phyloP scores from a whole-genome alignment of 2,329 filamentous ascomycete genomes.

The Trichoderma sp. region DNA sequence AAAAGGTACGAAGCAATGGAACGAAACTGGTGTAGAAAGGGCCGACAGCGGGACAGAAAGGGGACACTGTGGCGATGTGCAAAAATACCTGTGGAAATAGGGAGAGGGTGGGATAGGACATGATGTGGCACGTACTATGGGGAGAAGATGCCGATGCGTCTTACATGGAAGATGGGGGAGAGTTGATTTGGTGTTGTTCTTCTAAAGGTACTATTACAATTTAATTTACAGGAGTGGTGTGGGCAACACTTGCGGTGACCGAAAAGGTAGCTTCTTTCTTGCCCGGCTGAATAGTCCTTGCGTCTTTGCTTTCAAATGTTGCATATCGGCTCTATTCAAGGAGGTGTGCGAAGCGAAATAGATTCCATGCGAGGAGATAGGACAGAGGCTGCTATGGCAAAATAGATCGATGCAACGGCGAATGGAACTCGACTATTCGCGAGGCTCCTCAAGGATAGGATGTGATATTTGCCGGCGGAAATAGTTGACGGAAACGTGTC shows the following conservation, averaged over 20 bases:
- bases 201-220: neutral
- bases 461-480: neutral
- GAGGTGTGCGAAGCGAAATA: neutral
- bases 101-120: neutral
- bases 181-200: neutral
- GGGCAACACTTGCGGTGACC: neutral
- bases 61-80: neutral
- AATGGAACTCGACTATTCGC: neutral
- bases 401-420: neutral
- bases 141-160: neutral
- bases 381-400: neutral
- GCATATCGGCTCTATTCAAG: conserved; percentile 3
- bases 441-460: neutral
- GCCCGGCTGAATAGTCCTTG: neutral
- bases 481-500: neutral
- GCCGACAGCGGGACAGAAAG: neutral
- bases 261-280: neutral
- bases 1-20: neutral
- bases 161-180: neutral
- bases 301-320: neutral
- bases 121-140: conserved; percentile 6
- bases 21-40: neutral
- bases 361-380: neutral
- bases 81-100: neutral
- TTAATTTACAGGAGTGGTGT: neutral